Base-by-base conservation (phyloP, 208 protist genomes). In the Leishmania martiniquensis region DNA sequence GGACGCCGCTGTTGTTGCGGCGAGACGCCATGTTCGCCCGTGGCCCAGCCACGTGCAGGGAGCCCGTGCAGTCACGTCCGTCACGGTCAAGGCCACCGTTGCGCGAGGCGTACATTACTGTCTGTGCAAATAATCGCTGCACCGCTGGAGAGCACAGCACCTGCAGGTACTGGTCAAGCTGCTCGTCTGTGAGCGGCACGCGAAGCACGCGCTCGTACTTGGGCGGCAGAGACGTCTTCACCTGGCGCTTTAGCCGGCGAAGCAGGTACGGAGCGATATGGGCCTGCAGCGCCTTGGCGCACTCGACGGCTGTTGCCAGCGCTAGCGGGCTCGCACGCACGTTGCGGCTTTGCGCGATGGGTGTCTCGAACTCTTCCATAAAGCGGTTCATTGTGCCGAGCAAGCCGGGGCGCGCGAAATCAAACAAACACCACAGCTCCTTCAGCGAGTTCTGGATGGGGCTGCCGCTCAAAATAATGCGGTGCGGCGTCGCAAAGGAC, bases 401-500 rank as follows among this genome's bases (percentile, higher is more conserved):
- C 37, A 98, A 86, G 9, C 98, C 99, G 1, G 99, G 99, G 60
- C 91, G 96, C 17, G 99, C 94, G 92, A 99, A 99, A 85, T 99
- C 99, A 87, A 99, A 99, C 13, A 99, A 80, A 44, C 98, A 99
- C 99, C 99, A 99, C 55, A 99, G 88, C 89, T 99, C 99, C 68
- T 91, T 96, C 29, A 99, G 88, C 66, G 98, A 98, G 90, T 99
- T 99, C 82, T 99, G 99, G 47, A 99, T 99, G 4, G 98, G 98
- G 42, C 94, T 98, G 12, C 99, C 99, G 6, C 91, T 97, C 7
- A 99, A 80, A 73, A 99, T 97, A 25, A 99, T 60, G 3, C 98
- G 86, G 73, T 99, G 97, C 25, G 89, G 89, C 34, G 98, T 99
- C 39, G 96, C 78, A 57, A 99, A 94, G 34, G 90, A 89, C 89